These are phyloP conservation scores for Phytophthora brassicae DNA, from an alignment of 352 stramenopile genomes.

Conservation along the genomic window DNA sequence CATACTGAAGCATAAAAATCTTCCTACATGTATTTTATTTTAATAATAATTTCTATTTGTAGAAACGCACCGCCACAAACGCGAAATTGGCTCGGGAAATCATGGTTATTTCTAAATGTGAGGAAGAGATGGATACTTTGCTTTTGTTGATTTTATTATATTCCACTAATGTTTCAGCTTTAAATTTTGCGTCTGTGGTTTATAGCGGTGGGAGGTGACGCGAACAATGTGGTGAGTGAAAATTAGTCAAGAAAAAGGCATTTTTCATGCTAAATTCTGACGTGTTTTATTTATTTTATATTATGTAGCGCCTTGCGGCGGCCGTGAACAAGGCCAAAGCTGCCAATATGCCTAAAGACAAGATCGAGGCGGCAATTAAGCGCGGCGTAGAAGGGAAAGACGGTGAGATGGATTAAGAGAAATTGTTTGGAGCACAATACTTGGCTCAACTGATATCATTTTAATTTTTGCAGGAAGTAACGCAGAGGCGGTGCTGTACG, in stretches of 20 bases:
- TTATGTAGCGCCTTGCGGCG: slow-evolving; percentile 43
- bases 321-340: slow-evolving; percentile 77
- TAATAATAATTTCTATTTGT: neutral
- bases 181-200: neutral
- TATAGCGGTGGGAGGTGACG: slow-evolving; percentile 61
- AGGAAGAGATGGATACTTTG: neutral
- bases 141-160: no score
- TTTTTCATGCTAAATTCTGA: neutral
- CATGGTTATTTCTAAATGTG: slow-evolving; percentile 75
- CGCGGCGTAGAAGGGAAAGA: slow-evolving; percentile 82
- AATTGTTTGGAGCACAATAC: neutral
- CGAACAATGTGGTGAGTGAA: slow-evolving; percentile 65
- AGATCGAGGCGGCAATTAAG: slow-evolving; percentile 84
- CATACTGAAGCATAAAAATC: no score
- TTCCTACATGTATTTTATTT: no score
- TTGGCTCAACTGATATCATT: neutral
- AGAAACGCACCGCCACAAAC: slow-evolving; percentile 82
- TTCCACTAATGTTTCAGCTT: no score
- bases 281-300: neutral
- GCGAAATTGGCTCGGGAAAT: slow-evolving; percentile 76
- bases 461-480: slow-evolving; percentile 42
- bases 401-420: slow-evolving; percentile 21
- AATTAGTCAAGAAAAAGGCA: neutral
- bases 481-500: slow-evolving; percentile 76
- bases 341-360: slow-evolving; percentile 84